These are phyloP conservation scores for Penicillium paxilli DNA, from an alignment of 495 filamentous ascomycete genomes.

Conservation along the genomic window DNA sequence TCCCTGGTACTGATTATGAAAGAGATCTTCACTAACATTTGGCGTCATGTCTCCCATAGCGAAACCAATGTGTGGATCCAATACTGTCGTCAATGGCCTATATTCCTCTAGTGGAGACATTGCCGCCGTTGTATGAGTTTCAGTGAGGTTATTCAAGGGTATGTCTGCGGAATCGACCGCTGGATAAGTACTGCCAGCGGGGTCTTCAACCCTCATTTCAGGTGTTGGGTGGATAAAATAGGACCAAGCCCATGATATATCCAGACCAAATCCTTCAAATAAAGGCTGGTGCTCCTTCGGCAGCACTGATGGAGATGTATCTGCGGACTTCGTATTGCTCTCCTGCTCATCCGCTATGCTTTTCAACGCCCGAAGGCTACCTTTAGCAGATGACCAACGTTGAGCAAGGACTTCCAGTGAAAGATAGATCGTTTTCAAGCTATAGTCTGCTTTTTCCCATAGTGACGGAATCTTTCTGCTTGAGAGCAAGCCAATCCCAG, in stretches of 20 bases:
- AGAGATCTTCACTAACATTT: slow-evolving; percentile 1
- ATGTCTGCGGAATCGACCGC: neutral
- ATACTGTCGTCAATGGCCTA: slow-evolving; percentile 14
- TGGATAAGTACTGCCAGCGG: too few species aligned
- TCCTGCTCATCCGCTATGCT: slow-evolving; percentile 21
- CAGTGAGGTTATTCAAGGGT: neutral
- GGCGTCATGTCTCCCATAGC: slow-evolving; percentile 10
- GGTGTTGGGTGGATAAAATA: slow-evolving; percentile 3
- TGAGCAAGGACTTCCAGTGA: slow-evolving; percentile 23
- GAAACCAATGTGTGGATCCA: slow-evolving; percentile 15
- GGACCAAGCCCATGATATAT: slow-evolving; percentile 18
- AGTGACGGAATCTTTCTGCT: slow-evolving; percentile 7
- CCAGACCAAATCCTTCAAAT: slow-evolving; percentile 12
- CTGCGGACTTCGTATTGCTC: neutral
- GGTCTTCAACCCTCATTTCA: neutral
- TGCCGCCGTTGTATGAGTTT: neutral
- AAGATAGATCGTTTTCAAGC: slow-evolving; percentile 19
- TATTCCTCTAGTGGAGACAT: slow-evolving; percentile 10
- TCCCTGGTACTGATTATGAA: slow-evolving; percentile 21
- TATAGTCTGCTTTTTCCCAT: slow-evolving; percentile 12
- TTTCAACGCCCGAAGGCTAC: slow-evolving; percentile 17
- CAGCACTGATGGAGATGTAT: neutral
- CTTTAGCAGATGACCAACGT: slow-evolving; percentile 27
- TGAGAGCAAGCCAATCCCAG: slow-evolving; percentile 26
- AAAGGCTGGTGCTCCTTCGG: slow-evolving; percentile 10